phyloP scores from a whole-genome alignment of 2,329 filamentous ascomycete genomes.

The Akanthomyces uredinophilus region DNA sequence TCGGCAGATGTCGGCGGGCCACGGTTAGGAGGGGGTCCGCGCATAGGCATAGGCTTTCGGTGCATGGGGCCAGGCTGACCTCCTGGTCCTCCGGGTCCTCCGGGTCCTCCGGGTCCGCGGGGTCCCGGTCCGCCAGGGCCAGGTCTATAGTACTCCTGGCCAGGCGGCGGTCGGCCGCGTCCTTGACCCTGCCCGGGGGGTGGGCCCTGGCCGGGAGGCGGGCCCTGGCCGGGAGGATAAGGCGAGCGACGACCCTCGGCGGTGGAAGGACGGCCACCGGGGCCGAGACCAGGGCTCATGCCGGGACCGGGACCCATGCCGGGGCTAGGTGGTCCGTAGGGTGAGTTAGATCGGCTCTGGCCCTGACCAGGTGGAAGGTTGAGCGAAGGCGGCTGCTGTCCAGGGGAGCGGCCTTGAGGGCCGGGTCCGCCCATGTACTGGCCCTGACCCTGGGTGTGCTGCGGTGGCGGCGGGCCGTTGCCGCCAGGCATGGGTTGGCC shows the following conservation, averaged over 20 bases:
- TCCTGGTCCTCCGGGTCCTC: neutral
- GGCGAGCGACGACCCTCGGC: constrained; percentile 29
- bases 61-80: neutral
- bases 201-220: neutral
- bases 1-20: constrained; percentile 12
- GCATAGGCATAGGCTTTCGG: constrained; percentile 14
- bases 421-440: constrained; percentile 32
- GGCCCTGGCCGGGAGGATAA: constrained; percentile 19
- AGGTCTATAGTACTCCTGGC: constrained; percentile 21
- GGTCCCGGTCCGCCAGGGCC: constrained; percentile 19
- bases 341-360: constrained; percentile 35
- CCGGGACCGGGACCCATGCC: constrained; percentile 22
- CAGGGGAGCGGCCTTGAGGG: constrained; percentile 28
- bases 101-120: constrained; percentile 16
- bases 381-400: constrained; percentile 37
- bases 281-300: constrained; percentile 19
- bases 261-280: constrained; percentile 28
- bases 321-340: constrained; percentile 28
- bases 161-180: constrained; percentile 8
- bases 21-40: constrained; percentile 10
- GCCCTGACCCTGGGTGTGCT: constrained; percentile 14
- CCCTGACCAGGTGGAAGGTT: constrained; percentile 32
- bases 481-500: constrained; percentile 5
- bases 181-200: neutral
- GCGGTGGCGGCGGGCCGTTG: neutral